phyloP scores from a whole-genome alignment of 75 land plant species.

The Cryptomeria japonica region DNA sequence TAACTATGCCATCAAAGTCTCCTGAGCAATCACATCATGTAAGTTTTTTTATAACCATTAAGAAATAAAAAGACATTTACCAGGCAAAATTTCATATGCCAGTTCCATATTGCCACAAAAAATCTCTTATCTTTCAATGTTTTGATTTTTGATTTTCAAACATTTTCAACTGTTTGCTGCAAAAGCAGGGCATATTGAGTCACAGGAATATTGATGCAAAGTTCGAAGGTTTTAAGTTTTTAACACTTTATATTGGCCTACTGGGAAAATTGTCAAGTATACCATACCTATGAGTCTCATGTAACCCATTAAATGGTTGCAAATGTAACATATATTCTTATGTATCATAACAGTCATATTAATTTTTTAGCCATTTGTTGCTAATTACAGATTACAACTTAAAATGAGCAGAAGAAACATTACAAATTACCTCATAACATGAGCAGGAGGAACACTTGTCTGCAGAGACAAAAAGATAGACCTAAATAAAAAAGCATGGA shows the following conservation, averaged over 20 bases:
- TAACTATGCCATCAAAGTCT: background rate
- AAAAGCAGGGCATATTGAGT: background rate
- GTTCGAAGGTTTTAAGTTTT: background rate
- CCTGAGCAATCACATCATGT: background rate
- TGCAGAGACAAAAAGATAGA: background rate
- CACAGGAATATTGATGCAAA: background rate
- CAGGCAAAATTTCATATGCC: conserved; percentile 5
- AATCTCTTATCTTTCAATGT: background rate
- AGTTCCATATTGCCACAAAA: background rate
- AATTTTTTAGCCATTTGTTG: background rate
- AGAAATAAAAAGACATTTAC: background rate
- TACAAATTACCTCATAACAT: background rate
- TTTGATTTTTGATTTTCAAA: background rate
- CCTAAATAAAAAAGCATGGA: background rate
- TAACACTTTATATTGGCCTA: no score
- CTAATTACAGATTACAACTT: background rate
- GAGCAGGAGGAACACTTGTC: background rate
- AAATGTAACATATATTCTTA: background rate
- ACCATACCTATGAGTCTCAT: background rate
- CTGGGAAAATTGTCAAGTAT: background rate
- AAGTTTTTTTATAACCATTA: background rate
- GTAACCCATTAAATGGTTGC: background rate
- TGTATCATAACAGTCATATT: background rate
- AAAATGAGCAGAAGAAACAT: background rate
- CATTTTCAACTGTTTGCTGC: background rate